Percentiles rank a stretch among this genome's conserved stretches.
These are phyloP conservation scores for Penicillium pancosmium DNA, from an alignment of 495 filamentous ascomycete genomes.

Conservation along the genomic window DNA sequence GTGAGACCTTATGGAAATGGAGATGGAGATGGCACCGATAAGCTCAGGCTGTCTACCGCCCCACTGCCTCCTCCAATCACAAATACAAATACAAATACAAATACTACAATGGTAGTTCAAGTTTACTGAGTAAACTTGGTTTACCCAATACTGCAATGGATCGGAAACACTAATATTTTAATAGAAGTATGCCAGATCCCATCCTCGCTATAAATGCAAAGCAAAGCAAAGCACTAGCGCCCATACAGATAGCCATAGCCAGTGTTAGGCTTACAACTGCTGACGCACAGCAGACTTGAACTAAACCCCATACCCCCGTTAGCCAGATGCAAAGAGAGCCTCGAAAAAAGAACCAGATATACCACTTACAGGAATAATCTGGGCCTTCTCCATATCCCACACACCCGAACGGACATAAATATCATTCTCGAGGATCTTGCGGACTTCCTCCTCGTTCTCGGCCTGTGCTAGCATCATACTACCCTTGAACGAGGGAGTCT, in stretches of 20 bases:
- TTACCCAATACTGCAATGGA: too few relatives aligned
- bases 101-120: too few relatives aligned
- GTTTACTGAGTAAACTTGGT: too few relatives aligned
- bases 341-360: not conserved
- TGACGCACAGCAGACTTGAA: conserved; percentile 44
- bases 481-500: conserved; percentile 68
- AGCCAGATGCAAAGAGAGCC: not conserved
- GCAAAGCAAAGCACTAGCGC: too few relatives aligned
- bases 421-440: conserved; percentile 68
- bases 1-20: not conserved
- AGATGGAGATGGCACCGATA: not conserved
- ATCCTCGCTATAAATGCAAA: too few relatives aligned
- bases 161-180: too few relatives aligned
- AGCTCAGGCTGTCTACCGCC: not conserved
- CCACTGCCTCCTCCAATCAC: not conserved
- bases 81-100: not conserved
- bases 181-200: too few relatives aligned
- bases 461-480: conserved; percentile 66
- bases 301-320: conserved; percentile 23
- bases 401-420: conserved; percentile 70
- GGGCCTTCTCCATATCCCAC: conserved; percentile 81
- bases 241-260: not conserved
- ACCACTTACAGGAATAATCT: conserved; percentile 49
- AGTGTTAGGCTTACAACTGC: conserved; percentile 15
- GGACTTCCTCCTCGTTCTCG: conserved; percentile 67